Evolutionary conservation across 1,139 yeast genomes (phyloP).

Genomic region (Trichomonascaceae sp.): DNA sequence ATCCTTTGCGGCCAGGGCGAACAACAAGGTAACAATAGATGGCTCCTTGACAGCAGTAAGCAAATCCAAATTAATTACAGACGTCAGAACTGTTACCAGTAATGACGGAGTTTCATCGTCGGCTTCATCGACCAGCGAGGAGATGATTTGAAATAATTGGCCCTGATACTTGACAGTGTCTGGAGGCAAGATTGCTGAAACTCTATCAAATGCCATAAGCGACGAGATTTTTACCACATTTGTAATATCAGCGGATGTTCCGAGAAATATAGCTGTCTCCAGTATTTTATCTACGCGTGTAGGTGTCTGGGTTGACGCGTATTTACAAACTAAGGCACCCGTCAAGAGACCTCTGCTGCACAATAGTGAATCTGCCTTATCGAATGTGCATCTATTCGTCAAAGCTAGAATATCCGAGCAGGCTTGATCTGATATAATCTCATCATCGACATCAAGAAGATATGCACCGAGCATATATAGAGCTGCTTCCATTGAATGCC

Average conservation of each 20-base stretch:
- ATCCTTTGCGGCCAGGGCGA: constrained; percentile 63
- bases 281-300: neutral
- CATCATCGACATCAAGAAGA: constrained; percentile 7
- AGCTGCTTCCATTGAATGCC: constrained; percentile 9
- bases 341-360: neutral
- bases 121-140: constrained; percentile 51
- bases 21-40: constrained; percentile 49
- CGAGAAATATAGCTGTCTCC: neutral
- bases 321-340: constrained; percentile 1
- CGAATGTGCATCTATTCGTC: neutral
- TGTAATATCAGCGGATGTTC: neutral
- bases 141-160: constrained; percentile 35
- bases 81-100: constrained; percentile 62
- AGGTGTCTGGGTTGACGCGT: neutral
- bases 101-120: constrained; percentile 79
- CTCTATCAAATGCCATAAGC: constrained; percentile 5
- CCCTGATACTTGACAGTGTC: constrained; percentile 12
- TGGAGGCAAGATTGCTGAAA: neutral
- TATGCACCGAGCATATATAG: constrained; percentile 11
- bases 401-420: neutral
- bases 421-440: neutral
- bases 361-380: neutral
- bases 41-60: constrained; percentile 35
- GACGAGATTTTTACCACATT: constrained; percentile 1
- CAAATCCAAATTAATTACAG: constrained; percentile 46